These are phyloP conservation scores for Colletotrichum sp. DNA, from an alignment of 2,329 filamentous ascomycete species.

Conservation along the genomic window DNA sequence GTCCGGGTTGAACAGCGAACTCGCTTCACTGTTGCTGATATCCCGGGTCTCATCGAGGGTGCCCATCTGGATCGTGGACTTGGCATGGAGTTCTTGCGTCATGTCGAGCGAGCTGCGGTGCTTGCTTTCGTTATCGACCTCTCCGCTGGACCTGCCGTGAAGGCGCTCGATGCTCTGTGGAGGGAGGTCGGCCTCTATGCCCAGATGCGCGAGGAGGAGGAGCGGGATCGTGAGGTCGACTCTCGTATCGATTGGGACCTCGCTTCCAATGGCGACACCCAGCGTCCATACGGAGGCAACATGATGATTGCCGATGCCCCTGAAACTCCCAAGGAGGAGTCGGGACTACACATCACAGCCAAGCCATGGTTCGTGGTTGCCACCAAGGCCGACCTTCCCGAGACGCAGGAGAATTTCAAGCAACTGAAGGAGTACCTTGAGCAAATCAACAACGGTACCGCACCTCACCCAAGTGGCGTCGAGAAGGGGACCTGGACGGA, in stretches of 20 bases:
- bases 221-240: slow-evolving; percentile 68
- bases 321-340: slow-evolving; percentile 26
- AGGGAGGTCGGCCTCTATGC: slow-evolving; percentile 88
- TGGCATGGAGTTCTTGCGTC: slow-evolving; percentile 88
- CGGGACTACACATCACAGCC: slow-evolving; percentile 76
- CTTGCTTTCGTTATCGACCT: slow-evolving; percentile 95
- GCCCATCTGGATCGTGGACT: slow-evolving; percentile 92
- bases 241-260: slow-evolving; percentile 63
- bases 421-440: slow-evolving; percentile 74
- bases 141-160: slow-evolving; percentile 77
- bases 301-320: slow-evolving; percentile 35
- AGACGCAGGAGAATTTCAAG: slow-evolving; percentile 79
- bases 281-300: slow-evolving; percentile 9
- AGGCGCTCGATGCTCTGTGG: slow-evolving; percentile 84
- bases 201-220: slow-evolving; percentile 75
- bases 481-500: slow-evolving; percentile 58
- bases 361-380: slow-evolving; percentile 98
- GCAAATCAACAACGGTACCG: slow-evolving; percentile 64
- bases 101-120: slow-evolving; percentile 92
- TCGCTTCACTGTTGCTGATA: slow-evolving; percentile 92
- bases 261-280: slow-evolving; percentile 44
- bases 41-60: slow-evolving; percentile 90
- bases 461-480: slow-evolving; percentile 75
- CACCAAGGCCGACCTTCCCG: slow-evolving; percentile 86
- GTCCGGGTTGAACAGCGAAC: slow-evolving; percentile 65